A percentile compares a stretch with the other conserved stretches of the same genome.
Conservation (phyloP, 345 rosid genomes). For the Odontarrhena argentea region DNA sequence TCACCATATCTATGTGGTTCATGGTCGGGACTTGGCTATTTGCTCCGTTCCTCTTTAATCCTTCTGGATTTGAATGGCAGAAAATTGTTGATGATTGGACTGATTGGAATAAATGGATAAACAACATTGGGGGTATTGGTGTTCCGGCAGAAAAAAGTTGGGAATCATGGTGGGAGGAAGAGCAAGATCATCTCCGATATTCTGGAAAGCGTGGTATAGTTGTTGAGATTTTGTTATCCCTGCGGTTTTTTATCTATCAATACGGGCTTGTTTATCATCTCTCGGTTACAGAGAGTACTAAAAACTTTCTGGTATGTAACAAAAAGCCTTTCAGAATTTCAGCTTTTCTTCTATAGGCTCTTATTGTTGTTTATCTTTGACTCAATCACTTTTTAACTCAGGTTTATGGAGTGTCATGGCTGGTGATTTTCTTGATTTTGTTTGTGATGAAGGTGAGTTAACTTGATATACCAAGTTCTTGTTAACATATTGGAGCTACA, state of each 20-base stretch:
- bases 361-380: neutral
- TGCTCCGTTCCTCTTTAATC: conserved; percentile 97
- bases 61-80: conserved; percentile 99
- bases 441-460: conserved; percentile 91
- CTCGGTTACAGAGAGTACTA: conserved; percentile 51
- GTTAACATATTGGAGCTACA: neutral
- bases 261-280: conserved; percentile 96
- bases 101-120: conserved; percentile 99
- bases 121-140: conserved; percentile 93
- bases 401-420: conserved; percentile 97
- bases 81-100: conserved; percentile 99
- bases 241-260: conserved; percentile 90
- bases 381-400: conserved; percentile 34
- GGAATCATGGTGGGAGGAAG: conserved; percentile 99
- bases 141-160: conserved; percentile 97
- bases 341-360: neutral
- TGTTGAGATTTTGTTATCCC: conserved; percentile 82
- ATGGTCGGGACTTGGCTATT: conserved; percentile 99
- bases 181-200: conserved; percentile 85
- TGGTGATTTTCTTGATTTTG: conserved; percentile 82
- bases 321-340: conserved; percentile 8
- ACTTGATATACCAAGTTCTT: conserved; percentile 19
- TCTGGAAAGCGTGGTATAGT: conserved; percentile 94
- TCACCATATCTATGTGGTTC: conserved; percentile 97
- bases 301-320: conserved; percentile 68